Evolutionary conservation across 1,284 basidiomycete species (phyloP).

Genomic region (Psilocybe mexicana): DNA sequence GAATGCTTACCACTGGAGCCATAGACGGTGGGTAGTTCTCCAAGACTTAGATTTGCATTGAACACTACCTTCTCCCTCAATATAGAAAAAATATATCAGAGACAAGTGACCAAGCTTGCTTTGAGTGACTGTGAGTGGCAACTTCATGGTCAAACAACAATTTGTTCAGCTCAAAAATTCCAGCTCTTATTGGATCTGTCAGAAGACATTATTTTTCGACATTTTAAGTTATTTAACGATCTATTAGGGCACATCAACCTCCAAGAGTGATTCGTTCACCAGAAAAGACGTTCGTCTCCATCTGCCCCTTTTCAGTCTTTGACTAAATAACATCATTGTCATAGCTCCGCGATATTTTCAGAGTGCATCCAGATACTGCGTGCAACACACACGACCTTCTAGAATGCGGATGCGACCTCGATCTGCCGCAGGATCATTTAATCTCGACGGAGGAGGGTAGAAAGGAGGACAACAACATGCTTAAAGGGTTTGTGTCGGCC

Average conservation of each 20-base stretch:
- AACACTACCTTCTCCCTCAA: neutral
- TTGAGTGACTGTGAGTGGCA: conserved; percentile 75
- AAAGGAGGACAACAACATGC: conserved; percentile 21
- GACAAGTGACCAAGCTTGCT: conserved; percentile 96
- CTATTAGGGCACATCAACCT: conserved; percentile 47
- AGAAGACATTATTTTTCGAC: conserved; percentile 14
- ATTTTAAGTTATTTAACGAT: conserved; percentile 15
- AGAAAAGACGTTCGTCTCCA: conserved; percentile 71
- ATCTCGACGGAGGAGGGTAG: conserved; percentile 16
- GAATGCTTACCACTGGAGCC: conserved; percentile 81
- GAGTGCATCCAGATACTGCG: conserved; percentile 74
- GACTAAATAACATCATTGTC: neutral
- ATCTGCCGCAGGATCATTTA: neutral
- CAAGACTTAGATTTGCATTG: too few relatives aligned
- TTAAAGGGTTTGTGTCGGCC: conserved; percentile 68
- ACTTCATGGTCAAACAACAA: neutral
- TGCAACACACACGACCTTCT: conserved; percentile 94
- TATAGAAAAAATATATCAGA: conserved; percentile 83
- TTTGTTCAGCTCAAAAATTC: conserved; percentile 11
- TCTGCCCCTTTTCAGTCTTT: neutral
- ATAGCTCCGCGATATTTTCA: conserved; percentile 92
- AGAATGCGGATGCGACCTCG: conserved; percentile 66
- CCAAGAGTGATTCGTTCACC: conserved; percentile 85
- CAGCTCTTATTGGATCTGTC: conserved; percentile 70
- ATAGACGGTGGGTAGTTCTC: conserved; percentile 59